Base-by-base conservation (phyloP, 345 rosid genomes). In the Hibiscus tridactylites region DNA sequence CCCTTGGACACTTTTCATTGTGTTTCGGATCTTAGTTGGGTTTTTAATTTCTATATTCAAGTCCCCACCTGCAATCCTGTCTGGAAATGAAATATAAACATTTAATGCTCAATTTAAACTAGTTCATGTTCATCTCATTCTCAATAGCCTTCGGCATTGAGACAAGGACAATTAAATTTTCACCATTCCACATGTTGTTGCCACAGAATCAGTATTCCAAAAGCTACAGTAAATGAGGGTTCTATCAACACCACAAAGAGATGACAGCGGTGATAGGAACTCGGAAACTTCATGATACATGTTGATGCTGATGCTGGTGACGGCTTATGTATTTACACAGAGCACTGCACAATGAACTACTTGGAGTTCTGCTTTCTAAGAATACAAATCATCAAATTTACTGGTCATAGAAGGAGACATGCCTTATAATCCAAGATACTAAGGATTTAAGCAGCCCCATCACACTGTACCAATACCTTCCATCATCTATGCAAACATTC, bases 291-390 rank as follows among this genome's bases (percentile, higher is more conserved):
- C 56, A 52, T 6, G 56, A 76, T 73, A 76, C 17, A 64, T 62
- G 73, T 72, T 75, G 72, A 76, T 68, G 68, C 12, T 37, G 73
- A 72, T 19, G 74, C 72, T 72, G 68, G 72, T 75, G 74, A 64
- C 58, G 46, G 58, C 68, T 62, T n/a, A 75, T 58, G 24, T 47
- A 62, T 63, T 62, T 19, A 72, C 53, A n/a, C 67, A 53, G 46
- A 49, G 47, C 52, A 39, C 13, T 13, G 54, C 54, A 49, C n/a
- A 49, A 46, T 46, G 13, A 9, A 9, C 50, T 46, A 10, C 50
- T 9, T 13, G 9, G 9, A 49, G 54, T 49, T 49, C 54, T 49
- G n/a, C 15, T 15, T 49, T 49, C 54, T 49, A 3, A 13, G 4
- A 13, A 49, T 49, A 12, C 12, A 49, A 74, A 49, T 35, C 13